phyloP scores from a whole-genome alignment of 1,284 basidiomycete genomes.

The Irpex sp. region DNA sequence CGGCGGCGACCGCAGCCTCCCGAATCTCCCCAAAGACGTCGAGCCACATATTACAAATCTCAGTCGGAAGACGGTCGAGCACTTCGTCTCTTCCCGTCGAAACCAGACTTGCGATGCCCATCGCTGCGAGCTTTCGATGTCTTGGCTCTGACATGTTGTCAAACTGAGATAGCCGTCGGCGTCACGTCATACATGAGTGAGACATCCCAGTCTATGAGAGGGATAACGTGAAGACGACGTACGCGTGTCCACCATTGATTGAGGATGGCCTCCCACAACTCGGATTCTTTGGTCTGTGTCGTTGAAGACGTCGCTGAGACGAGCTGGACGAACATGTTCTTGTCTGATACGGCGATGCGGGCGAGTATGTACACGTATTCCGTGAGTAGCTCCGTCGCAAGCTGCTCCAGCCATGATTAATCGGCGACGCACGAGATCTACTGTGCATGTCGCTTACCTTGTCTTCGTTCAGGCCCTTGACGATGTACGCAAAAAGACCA shows the following conservation, averaged over 20 bases:
- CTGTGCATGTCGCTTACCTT: constrained; percentile 40
- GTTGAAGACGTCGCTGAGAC: constrained; percentile 55
- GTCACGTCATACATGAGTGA: neutral
- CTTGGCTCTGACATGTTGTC: constrained; percentile 81
- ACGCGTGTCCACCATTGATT: constrained; percentile 70
- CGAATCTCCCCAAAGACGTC: constrained; percentile 88
- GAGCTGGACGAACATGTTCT: constrained; percentile 61
- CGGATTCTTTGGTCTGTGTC: constrained; percentile 44
- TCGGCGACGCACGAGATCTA: neutral
- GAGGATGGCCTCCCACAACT: constrained; percentile 61
- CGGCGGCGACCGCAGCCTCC: constrained; percentile 49
- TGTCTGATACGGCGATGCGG: constrained; percentile 62
- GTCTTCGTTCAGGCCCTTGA: constrained; percentile 57
- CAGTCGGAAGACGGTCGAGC: constrained; percentile 63
- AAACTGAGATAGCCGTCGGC: constrained; percentile 47
- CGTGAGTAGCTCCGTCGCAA: constrained; percentile 50
- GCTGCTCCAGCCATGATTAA: constrained; percentile 31
- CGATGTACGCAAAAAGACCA: constrained; percentile 60
- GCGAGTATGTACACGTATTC: constrained; percentile 69
- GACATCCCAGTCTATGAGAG: too few relatives aligned
- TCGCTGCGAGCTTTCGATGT: constrained; percentile 69
- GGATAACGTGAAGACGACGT: too few relatives aligned
- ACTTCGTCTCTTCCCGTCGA: constrained; percentile 68
- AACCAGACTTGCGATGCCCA: constrained; percentile 71
- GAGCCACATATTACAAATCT: constrained; percentile 86